Conservation (phyloP, 2,329 filamentous ascomycete species). For the Grosmannia serpens region DNA sequence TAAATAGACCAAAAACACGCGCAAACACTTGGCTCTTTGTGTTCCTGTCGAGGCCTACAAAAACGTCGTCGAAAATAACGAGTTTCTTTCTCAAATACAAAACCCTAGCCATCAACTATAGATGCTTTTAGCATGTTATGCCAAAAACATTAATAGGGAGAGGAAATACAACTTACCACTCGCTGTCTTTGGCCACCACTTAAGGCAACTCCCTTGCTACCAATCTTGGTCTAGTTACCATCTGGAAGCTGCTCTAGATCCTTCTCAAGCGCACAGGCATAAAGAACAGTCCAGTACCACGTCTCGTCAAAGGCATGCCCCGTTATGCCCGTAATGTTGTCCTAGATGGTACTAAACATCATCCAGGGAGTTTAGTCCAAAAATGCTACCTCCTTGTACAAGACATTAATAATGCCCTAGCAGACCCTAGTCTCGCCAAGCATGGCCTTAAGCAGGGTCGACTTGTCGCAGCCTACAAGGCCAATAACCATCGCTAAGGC, state of each 20-base stretch:
- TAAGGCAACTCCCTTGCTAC: slow-evolving; percentile 15
- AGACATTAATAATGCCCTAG: slow-evolving; percentile 20
- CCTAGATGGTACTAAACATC: slow-evolving; percentile 23
- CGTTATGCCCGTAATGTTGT: slow-evolving; percentile 24
- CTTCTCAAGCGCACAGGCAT: slow-evolving; percentile 15
- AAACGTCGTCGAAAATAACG: slow-evolving; percentile 33
- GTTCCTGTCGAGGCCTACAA: slow-evolving; percentile 31
- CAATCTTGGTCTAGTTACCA: slow-evolving; percentile 14
- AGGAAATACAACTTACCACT: slow-evolving; percentile 10
- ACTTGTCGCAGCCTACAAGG: slow-evolving; percentile 30
- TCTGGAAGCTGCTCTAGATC: slow-evolving; percentile 14
- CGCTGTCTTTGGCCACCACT: slow-evolving; percentile 19
- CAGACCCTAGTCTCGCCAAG: slow-evolving; percentile 22
- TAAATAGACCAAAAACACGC: slow-evolving; percentile 26
- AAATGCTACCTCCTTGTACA: slow-evolving; percentile 16
- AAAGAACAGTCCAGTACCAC: slow-evolving; percentile 17
- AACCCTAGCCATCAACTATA: slow-evolving; percentile 30
- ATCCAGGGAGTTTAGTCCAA: slow-evolving; percentile 28
- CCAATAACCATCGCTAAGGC: slow-evolving; percentile 26
- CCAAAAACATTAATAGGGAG: background rate
- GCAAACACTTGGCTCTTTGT: slow-evolving; percentile 31
- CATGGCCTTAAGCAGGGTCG: slow-evolving; percentile 23
- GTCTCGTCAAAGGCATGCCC: slow-evolving; percentile 12
- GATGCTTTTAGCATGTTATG: background rate
- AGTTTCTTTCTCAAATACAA: slow-evolving; percentile 28